Evolutionary conservation across 2,329 filamentous ascomycete species (phyloP).

Genomic region (Claviceps pazoutovae): DNA sequence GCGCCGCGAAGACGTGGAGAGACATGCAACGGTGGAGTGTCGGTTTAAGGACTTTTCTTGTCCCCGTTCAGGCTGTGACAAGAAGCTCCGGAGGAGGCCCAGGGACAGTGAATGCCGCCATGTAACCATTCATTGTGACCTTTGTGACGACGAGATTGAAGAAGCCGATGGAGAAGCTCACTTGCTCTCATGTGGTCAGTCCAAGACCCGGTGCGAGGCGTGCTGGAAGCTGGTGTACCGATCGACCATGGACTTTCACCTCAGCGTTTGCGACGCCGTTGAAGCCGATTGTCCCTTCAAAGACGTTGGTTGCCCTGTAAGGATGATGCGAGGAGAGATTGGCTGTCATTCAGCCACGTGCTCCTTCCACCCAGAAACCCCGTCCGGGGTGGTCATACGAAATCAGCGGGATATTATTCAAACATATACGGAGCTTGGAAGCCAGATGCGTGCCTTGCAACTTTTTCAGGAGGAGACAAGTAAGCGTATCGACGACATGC

Average conservation of each 20-base stretch:
- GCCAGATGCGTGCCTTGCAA: conserved; percentile 22
- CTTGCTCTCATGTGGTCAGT: conserved; percentile 28
- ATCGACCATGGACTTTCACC: conserved; percentile 32
- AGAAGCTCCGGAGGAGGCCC: conserved; percentile 37
- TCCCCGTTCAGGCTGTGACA: conserved; percentile 35
- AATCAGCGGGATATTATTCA: conserved; percentile 34
- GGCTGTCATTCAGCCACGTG: conserved; percentile 34
- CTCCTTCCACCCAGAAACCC: conserved; percentile 33
- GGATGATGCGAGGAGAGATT: conserved; percentile 23
- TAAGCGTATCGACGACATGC: conserved; percentile 21
- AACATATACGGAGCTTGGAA: conserved; percentile 21
- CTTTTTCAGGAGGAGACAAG: conserved; percentile 20
- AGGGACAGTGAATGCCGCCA: conserved; percentile 41
- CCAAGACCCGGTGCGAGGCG: conserved; percentile 33
- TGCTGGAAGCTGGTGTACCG: conserved; percentile 32
- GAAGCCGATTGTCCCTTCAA: conserved; percentile 33
- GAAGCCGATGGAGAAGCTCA: conserved; percentile 26
- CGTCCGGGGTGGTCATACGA: conserved; percentile 37
- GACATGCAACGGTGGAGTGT: conserved; percentile 44
- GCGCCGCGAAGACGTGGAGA: conserved; percentile 38
- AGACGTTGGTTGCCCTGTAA: conserved; percentile 22
- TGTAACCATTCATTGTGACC: conserved; percentile 33
- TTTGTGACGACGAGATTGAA: conserved; percentile 37
- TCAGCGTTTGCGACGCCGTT: conserved; percentile 35
- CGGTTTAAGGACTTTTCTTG: conserved; percentile 42